A percentile compares a stretch with the other conserved stretches of the same genome.
Conservation (phyloP, 805 yeast species). For the Kurtzmaniella fragi region DNA sequence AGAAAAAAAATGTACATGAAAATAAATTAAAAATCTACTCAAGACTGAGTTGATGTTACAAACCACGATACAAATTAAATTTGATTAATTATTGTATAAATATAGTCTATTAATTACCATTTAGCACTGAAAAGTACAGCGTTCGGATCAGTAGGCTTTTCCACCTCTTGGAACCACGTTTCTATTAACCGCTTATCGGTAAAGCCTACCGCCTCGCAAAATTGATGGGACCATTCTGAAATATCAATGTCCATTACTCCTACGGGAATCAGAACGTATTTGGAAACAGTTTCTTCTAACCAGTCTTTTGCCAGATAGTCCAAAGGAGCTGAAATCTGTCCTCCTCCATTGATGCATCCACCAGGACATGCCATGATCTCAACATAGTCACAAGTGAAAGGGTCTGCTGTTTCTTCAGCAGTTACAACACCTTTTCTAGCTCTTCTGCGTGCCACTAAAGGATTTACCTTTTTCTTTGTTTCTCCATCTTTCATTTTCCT, state of each 20-base stretch:
- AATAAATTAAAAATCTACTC: too few relatives aligned
- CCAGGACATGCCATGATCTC: slow-evolving; percentile 99
- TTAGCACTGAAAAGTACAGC: slow-evolving; percentile 49
- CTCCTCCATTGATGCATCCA: slow-evolving; percentile 97
- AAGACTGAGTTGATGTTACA: too few relatives aligned
- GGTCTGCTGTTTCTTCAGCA: slow-evolving; percentile 43
- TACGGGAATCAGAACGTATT: slow-evolving; percentile 30
- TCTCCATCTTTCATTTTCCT: slow-evolving; percentile 58
- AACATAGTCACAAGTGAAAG: slow-evolving; percentile 68
- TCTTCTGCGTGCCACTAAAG: slow-evolving; percentile 41
- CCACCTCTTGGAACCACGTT: slow-evolving; percentile 48
- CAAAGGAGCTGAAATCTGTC: slow-evolving; percentile 59
- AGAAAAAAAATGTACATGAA: too few relatives aligned
- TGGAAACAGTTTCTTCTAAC: slow-evolving; percentile 31
- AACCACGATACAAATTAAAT: too few relatives aligned
- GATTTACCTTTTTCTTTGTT: slow-evolving; percentile 19
- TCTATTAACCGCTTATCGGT: slow-evolving; percentile 33
- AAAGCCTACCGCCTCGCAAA: slow-evolving; percentile 25
- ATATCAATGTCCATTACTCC: slow-evolving; percentile 7
- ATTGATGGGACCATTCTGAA: slow-evolving; percentile 27
- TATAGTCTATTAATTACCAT: slow-evolving; percentile 35
- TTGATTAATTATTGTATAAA: too few relatives aligned
- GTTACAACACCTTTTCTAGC: slow-evolving; percentile 25
- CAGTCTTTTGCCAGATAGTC: slow-evolving; percentile 38
- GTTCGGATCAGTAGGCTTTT: slow-evolving; percentile 45